Conservation (phyloP, 495 filamentous ascomycete genomes). For the Trichoderma gamsii region DNA sequence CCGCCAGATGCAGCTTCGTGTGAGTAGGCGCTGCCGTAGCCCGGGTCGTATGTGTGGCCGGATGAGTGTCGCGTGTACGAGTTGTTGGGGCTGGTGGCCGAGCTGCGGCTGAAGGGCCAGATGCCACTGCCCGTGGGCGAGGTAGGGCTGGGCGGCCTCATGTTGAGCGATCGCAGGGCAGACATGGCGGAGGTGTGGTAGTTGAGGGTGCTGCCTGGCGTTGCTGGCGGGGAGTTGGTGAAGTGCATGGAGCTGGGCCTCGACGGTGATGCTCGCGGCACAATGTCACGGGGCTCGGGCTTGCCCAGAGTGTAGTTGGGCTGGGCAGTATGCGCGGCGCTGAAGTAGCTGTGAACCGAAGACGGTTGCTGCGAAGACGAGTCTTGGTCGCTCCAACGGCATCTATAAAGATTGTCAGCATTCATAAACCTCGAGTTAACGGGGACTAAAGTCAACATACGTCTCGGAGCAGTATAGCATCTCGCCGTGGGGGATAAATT, state of each 20-base stretch:
- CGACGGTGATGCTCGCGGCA: constrained; percentile 47
- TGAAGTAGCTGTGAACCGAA: constrained; percentile 23
- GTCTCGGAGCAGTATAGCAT: constrained; percentile 46
- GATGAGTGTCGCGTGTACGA: constrained; percentile 37
- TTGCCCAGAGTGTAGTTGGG: constrained; percentile 32
- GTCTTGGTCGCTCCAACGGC: constrained; percentile 38
- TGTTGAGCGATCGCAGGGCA: constrained; percentile 39
- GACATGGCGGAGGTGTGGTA: constrained; percentile 37
- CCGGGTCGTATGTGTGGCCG: constrained; percentile 37
- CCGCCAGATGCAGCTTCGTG: constrained; percentile 26
- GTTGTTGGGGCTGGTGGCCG: constrained; percentile 39
- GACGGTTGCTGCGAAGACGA: constrained; percentile 26
- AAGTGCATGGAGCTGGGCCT: constrained; percentile 35
- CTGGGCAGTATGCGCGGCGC: constrained; percentile 22
- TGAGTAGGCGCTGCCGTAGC: constrained; percentile 24
- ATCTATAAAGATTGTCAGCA: constrained; percentile 29
- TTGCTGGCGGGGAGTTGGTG: constrained; percentile 35
- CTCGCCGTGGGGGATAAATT: constrained; percentile 40
- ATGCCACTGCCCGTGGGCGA: constrained; percentile 33
- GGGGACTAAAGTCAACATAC: constrained; percentile 28
- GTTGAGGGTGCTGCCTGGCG: constrained; percentile 29
- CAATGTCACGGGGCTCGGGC: constrained; percentile 43
- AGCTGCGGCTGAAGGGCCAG: constrained; percentile 43
- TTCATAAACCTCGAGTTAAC: constrained; percentile 13
- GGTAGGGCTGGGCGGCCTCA: constrained; percentile 42